Conservation (phyloP, 305 asterid species). For the Fraxinus nigra region DNA sequence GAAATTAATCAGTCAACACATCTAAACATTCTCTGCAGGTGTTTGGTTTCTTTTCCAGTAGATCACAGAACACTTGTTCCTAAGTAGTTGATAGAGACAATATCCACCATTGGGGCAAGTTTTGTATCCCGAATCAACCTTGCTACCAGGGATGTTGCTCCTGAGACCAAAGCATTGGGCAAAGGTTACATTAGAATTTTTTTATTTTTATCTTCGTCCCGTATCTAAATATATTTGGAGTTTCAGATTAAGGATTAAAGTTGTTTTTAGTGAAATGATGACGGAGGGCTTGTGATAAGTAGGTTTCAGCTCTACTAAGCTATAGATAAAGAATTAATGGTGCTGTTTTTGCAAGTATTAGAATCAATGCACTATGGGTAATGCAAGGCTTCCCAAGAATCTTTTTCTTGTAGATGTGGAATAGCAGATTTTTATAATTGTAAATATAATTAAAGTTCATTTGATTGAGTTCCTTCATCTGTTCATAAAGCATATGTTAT, state of each 20-base stretch:
- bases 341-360: neutral
- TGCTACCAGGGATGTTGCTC: slow-evolving; percentile 85
- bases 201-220: neutral
- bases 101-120: slow-evolving; percentile 65
- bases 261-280: neutral
- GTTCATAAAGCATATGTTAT: neutral
- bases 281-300: slow-evolving; percentile 1
- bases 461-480: neutral
- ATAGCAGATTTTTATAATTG: neutral
- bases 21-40: slow-evolving; percentile 51
- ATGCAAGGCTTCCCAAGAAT: neutral
- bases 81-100: slow-evolving; percentile 69
- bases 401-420: neutral
- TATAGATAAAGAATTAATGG: neutral
- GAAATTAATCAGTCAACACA: slow-evolving; percentile 14
- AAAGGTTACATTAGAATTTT: neutral
- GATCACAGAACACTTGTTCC: slow-evolving; percentile 87
- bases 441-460: neutral
- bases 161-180: slow-evolving; percentile 79
- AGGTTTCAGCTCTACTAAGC: neutral
- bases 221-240: slow-evolving; percentile 10
- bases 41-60: slow-evolving; percentile 85
- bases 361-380: neutral
- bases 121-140: slow-evolving; percentile 81
- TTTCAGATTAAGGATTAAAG: neutral